These are phyloP conservation scores for Pterocarpus santalinus DNA, from an alignment of 306 rosid genomes.

Conservation along the genomic window DNA sequence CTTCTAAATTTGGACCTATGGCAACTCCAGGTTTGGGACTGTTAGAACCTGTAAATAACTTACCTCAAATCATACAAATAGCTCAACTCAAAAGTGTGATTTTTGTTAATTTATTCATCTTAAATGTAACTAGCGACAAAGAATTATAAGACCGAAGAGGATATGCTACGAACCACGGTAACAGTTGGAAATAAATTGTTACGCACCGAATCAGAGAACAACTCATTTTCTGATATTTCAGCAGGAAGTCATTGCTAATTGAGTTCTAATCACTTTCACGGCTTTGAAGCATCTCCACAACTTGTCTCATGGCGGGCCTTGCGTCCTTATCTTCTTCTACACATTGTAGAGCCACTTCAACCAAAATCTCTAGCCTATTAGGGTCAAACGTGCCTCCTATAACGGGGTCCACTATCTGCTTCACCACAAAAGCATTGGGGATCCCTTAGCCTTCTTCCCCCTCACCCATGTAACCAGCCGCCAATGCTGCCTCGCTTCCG, in stretches of 20 bases:
- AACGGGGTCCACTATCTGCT: not conserved
- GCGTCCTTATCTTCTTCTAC: conserved; percentile 52
- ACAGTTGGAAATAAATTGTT: no score
- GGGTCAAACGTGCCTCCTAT: not conserved
- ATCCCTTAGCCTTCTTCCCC: not conserved
- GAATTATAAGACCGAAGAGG: no score
- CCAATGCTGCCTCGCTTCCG: not conserved
- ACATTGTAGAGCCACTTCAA: conserved; percentile 50
- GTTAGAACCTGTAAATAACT: no score
- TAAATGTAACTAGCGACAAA: no score
- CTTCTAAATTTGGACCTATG: no score
- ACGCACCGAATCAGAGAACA: no score
- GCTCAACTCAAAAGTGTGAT: no score
- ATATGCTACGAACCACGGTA: no score
- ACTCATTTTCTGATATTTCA: not conserved
- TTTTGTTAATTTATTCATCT: no score
- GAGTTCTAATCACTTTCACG: conserved; percentile 8
- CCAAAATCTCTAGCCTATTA: not conserved
- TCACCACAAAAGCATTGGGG: not conserved
- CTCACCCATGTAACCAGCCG: conserved; percentile 4
- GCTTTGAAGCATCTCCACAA: conserved; percentile 49
- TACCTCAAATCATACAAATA: no score
- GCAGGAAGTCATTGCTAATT: not conserved
- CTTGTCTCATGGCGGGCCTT: conserved; percentile 60
- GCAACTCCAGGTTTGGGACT: no score